A percentile compares a stretch with the other conserved stretches of the same genome.
Conservation (phyloP, 345 rosid species). For the Corchorus capsularis region DNA sequence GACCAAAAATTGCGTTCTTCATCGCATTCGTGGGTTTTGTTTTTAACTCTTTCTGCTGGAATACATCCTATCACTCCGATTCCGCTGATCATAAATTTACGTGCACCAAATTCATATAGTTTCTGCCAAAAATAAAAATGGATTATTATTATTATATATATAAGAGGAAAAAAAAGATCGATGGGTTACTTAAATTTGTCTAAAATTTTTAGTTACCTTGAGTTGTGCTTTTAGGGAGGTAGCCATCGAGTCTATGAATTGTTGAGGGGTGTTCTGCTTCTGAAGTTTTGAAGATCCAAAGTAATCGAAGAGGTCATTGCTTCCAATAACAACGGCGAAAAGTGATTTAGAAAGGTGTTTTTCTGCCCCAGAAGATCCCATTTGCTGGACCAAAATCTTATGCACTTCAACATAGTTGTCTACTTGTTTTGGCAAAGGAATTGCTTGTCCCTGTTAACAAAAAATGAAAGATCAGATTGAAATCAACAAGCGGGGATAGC, state of each 20-base stretch:
- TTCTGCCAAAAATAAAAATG: background rate
- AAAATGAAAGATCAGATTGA: too few species aligned
- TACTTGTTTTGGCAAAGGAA: conserved; percentile 59
- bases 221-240: conserved; percentile 49
- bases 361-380: conserved; percentile 41
- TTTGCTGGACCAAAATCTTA: conserved; percentile 22
- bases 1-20: conserved; percentile 19
- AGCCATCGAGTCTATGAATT: conserved; percentile 47
- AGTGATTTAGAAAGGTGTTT: conserved; percentile 51
- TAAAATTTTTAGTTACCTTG: conserved; percentile 44
- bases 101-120: conserved; percentile 10
- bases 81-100: conserved; percentile 7
- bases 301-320: conserved; percentile 67
- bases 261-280: conserved; percentile 37
- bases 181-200: too few species aligned
- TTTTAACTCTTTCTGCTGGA: conserved; percentile 18
- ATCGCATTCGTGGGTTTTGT: conserved; percentile 14
- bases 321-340: conserved; percentile 51
- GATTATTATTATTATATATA: too few species aligned
- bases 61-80: conserved; percentile 11
- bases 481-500: conserved; percentile 64
- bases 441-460: conserved; percentile 35
- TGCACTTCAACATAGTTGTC: conserved; percentile 38
- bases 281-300: conserved; percentile 39
- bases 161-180: too few species aligned